These are phyloP conservation scores for Cladobotryum mycophilum DNA, from an alignment of 2,329 filamentous ascomycete genomes.

Conservation along the genomic window DNA sequence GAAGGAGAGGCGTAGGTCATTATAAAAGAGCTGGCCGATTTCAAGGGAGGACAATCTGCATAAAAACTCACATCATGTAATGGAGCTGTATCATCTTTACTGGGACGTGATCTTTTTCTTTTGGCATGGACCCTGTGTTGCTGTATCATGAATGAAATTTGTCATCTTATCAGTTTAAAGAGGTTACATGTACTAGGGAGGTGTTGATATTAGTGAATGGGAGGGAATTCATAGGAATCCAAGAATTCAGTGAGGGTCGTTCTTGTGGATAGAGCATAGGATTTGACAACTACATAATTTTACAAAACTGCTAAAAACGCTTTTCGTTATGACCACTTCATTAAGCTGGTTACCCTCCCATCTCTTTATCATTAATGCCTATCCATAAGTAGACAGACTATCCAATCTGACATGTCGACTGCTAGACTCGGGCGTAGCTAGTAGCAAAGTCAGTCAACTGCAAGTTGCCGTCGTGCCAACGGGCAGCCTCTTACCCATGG, in stretches of 20 bases:
- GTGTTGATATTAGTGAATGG: too few relatives aligned
- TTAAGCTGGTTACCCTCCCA: background rate
- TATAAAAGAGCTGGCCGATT: slow-evolving; percentile 5
- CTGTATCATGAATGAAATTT: background rate
- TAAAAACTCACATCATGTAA: slow-evolving; percentile 1
- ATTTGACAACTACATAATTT: background rate
- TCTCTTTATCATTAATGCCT: background rate
- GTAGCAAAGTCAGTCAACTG: slow-evolving; percentile 4
- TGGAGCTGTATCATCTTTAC: background rate
- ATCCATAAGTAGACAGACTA: background rate
- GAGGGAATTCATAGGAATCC: too few relatives aligned
- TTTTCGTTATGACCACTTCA: background rate
- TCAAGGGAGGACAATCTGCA: slow-evolving; percentile 10
- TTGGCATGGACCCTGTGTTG: background rate
- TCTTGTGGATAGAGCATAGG: background rate
- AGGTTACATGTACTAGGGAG: background rate
- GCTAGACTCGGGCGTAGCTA: background rate
- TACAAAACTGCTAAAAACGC: background rate
- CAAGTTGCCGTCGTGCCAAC: slow-evolving; percentile 3
- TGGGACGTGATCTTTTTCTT: background rate
- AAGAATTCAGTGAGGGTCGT: background rate
- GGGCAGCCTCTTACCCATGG: slow-evolving; percentile 10
- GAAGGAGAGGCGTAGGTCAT: slow-evolving; percentile 5
- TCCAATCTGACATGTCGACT: background rate
- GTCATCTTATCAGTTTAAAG: background rate